A percentile compares a stretch with the other conserved stretches of the same genome.
These are phyloP conservation scores for Fraxinus nigra DNA, from an alignment of 305 asterid species.

Conservation along the genomic window DNA sequence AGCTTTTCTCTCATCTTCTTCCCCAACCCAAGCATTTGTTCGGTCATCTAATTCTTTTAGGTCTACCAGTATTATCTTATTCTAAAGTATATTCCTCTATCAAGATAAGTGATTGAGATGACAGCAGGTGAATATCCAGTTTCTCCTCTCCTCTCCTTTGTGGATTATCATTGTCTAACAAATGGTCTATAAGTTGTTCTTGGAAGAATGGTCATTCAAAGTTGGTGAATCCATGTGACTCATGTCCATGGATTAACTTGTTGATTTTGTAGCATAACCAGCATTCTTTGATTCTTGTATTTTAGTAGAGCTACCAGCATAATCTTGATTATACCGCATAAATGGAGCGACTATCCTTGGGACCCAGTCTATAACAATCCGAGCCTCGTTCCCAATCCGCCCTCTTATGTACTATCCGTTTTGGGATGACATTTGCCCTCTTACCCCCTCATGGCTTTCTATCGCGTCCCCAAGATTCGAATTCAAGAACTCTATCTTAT, in stretches of 20 bases:
- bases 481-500: no score
- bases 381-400: no score
- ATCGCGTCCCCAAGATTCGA: no score
- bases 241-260: slow-evolving; percentile 27
- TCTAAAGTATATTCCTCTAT: slow-evolving; percentile 41
- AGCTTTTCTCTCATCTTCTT: slow-evolving; percentile 85
- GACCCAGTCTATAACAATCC: neutral
- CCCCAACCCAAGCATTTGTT: slow-evolving; percentile 71
- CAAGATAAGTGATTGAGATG: slow-evolving; percentile 35
- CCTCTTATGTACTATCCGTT: no score
- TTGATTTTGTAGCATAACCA: slow-evolving; percentile 20
- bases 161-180: slow-evolving; percentile 39
- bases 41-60: slow-evolving; percentile 55
- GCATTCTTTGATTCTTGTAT: slow-evolving; percentile 38
- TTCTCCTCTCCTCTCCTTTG: slow-evolving; percentile 29
- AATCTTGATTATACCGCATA: slow-evolving; percentile 66
- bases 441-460: no score
- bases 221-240: slow-evolving; percentile 31
- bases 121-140: neutral
- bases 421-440: no score
- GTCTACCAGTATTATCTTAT: slow-evolving; percentile 45
- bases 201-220: slow-evolving; percentile 22
- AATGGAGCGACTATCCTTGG: slow-evolving; percentile 74
- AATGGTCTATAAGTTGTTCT: slow-evolving; percentile 45
- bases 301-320: slow-evolving; percentile 29